Evolutionary conservation across 352 stramenopile genomes (phyloP), one percentile per base, ranked within the genome.

Genomic region (Pythium vanterpoolii): DNA sequence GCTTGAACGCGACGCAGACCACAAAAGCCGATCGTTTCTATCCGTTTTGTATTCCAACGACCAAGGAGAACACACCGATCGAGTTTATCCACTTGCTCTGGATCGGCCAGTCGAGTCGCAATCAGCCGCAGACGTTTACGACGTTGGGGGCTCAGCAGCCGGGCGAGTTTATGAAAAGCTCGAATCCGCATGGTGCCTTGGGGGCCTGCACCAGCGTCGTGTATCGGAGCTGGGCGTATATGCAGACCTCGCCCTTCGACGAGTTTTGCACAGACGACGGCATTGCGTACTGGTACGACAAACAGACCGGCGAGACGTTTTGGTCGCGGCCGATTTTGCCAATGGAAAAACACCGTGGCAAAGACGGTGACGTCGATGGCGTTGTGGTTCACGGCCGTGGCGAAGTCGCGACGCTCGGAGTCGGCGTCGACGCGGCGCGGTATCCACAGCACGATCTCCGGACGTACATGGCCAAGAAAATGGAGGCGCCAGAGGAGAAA

Each of bases 21-120:
- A 97, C 91, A 5, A 79, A 83, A 14, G 89, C 86, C 3, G 91
- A 97, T 52, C 75, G 78, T 1, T 86, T 73, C 10, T 98, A 98
- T 59, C 91, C 90, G 21, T 98, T 98, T 55, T 97, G 91, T 56
- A 78, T 97, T 48, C 78, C 93, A 11, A 96, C 89, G 14, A 98
- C 89, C 10, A 77, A 89, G 21, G 83, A 90, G 56, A 97, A 97
- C 67, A 96, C 90, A 6, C 93, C 89, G 6, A 79, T 97, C 10
- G 92, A 98, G 78, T 96, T 93, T 52, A 96, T 97, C 45, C 88
- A 98, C 60, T 61, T 98, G 38, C 77, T 98, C 0, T 93, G 91
- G 62, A 84, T 95, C 42, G 86, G 87, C 8, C 83, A 91, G 51
- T 93, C 82, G 49, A 96, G 82, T 56, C 75, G 80, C 42, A 97